Evolutionary conservation across 371 early-diverging fungal species (phyloP).

Genomic region (Zopfochytrium polystomum): DNA sequence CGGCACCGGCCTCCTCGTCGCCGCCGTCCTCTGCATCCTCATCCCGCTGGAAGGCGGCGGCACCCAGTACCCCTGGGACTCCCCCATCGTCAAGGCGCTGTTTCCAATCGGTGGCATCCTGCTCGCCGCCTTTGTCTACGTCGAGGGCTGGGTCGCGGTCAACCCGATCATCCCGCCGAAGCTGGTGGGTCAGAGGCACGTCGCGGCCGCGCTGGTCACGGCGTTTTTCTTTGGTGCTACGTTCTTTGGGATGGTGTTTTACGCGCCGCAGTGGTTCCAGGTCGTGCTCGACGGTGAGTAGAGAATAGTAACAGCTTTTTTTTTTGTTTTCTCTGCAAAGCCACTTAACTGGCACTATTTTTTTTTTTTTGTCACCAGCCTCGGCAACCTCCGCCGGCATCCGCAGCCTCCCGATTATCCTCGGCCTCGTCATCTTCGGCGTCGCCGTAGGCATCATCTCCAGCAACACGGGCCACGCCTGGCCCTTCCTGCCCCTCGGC

Average conservation of each 20-base stretch:
- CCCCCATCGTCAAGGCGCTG: slow-evolving; percentile 27
- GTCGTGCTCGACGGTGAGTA: slow-evolving; percentile 55
- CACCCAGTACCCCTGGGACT: slow-evolving; percentile 34
- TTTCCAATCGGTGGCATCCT: slow-evolving; percentile 28
- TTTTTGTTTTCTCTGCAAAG: background rate
- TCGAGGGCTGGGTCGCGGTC: slow-evolving; percentile 34
- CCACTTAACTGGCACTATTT: background rate
- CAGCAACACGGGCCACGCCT: slow-evolving; percentile 33
- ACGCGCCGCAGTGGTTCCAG: slow-evolving; percentile 70
- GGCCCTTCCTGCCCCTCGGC: slow-evolving; percentile 33
- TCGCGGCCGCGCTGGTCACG: slow-evolving; percentile 19
- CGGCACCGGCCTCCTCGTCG: no score
- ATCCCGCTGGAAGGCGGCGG: slow-evolving; percentile 32
- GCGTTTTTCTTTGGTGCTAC: no score
- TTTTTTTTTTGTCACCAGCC: background rate
- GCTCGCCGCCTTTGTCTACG: slow-evolving; percentile 28
- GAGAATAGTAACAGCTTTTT: no score
- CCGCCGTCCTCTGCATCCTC: no score
- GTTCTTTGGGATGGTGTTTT: slow-evolving; percentile 54
- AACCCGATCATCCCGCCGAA: slow-evolving; percentile 42
- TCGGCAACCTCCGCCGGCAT: slow-evolving; percentile 59
- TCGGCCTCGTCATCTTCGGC: slow-evolving; percentile 49
- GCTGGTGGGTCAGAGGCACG: slow-evolving; percentile 30
- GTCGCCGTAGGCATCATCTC: slow-evolving; percentile 53
- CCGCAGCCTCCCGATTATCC: slow-evolving; percentile 56